A percentile compares a stretch with the other conserved stretches of the same genome.
These are phyloP conservation scores for Tolypocladium paradoxum DNA, from an alignment of 2,329 filamentous ascomycete genomes.

Conservation along the genomic window DNA sequence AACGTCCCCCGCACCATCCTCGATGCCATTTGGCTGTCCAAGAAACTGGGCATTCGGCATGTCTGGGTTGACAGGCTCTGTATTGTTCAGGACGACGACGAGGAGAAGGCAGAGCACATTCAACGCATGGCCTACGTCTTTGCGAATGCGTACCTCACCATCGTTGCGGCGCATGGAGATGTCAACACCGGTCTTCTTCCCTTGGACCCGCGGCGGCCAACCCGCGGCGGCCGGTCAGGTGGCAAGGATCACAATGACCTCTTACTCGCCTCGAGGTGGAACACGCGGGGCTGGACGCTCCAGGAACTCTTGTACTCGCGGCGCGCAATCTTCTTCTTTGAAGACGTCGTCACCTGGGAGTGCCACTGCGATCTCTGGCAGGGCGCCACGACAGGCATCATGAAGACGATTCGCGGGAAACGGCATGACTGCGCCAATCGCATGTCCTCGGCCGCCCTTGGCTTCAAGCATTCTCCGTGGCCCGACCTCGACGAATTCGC, in stretches of 20 bases:
- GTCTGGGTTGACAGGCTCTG: slow-evolving; percentile 37
- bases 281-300: slow-evolving; percentile 30
- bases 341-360: slow-evolving; percentile 32
- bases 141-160: slow-evolving; percentile 31
- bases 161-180: slow-evolving; percentile 31
- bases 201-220: slow-evolving; percentile 22
- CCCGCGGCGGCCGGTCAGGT: slow-evolving; percentile 13
- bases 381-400: slow-evolving; percentile 17
- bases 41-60: slow-evolving; percentile 30
- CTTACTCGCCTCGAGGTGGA: slow-evolving; percentile 27
- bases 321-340: slow-evolving; percentile 31
- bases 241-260: slow-evolving; percentile 25
- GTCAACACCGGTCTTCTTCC: slow-evolving; percentile 25
- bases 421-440: slow-evolving; percentile 20
- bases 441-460: slow-evolving; percentile 22
- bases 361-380: slow-evolving; percentile 35
- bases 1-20: slow-evolving; percentile 29
- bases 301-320: slow-evolving; percentile 32
- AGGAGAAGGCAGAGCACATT: slow-evolving; percentile 27
- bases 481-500: slow-evolving; percentile 35
- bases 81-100: slow-evolving; percentile 32
- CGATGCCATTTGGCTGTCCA: slow-evolving; percentile 33
- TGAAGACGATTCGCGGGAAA: slow-evolving; percentile 20
- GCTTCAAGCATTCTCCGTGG: slow-evolving; percentile 30
- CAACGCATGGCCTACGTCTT: slow-evolving; percentile 35